Evolutionary conservation across 768 basidiomycete species (phyloP), one percentile per base, ranked within the genome.

Genomic region (Lactifluus pinguis): DNA sequence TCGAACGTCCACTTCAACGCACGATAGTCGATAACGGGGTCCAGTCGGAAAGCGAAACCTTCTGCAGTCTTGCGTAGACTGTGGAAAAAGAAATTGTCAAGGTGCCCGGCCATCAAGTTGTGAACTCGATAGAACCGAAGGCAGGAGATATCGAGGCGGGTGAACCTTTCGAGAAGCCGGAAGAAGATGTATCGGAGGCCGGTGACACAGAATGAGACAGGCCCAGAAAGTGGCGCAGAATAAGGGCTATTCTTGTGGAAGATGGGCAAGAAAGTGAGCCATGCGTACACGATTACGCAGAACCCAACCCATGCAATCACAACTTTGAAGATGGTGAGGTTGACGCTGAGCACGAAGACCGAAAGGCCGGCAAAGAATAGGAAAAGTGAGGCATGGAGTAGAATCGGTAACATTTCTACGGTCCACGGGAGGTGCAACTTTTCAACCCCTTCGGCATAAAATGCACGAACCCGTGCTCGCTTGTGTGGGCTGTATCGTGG

Each of bases 341-440:
- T 65, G 48, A 68, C 67, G 6, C 73, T 68, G 56, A 68, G 69
- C 34, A 81, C 69, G 67, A 82, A 80, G 14, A 75, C 73, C 39
- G 79, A 67, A 32, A 83, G 72, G 47, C 79, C 77, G 34, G 76
- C 73, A 66, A 84, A 76, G 68, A 82, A 82, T 7, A 81, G 71
- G 29, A 80, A 73, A 17, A 81, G 71, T 1, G 80, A 78, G 7
- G 77, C 69, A 61, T 82, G 81, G 19, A 83, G 74, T 6, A 82
- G 72, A 14, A 75, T 68, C 1, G 80, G 80, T 21, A 82, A 74
- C 17, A 70, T 62, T 45, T 76, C 74, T 5, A 81, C 76, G 6
- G 80, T 66, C 6, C 71, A 68, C 9, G 73, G 68, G 68, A 81
- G 73, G 7, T 69, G 68, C 66, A 77, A 78, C 52, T 65, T 68